Evolutionary conservation across 805 yeast species (phyloP).

Genomic region (Blastobotrys robertii): DNA sequence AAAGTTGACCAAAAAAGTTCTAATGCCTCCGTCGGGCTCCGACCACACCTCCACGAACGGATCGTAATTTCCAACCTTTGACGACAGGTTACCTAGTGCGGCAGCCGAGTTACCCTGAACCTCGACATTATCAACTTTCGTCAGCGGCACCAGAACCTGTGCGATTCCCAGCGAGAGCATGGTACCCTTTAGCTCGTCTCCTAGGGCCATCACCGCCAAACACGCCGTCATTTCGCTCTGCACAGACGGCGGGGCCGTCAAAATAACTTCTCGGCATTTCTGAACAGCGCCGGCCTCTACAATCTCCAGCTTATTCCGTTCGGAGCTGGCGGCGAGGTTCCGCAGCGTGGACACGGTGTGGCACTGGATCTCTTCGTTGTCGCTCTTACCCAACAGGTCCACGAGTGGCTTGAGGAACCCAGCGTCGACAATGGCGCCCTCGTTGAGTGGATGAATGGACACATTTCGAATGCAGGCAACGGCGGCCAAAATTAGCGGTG

Average conservation of each 20-base stretch:
- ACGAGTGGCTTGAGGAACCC: slow-evolving; percentile 92
- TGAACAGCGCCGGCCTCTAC: slow-evolving; percentile 93
- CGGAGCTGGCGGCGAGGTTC: slow-evolving; percentile 92
- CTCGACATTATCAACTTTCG: slow-evolving; percentile 79
- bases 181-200: slow-evolving; percentile 85
- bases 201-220: slow-evolving; percentile 90
- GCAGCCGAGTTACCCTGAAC: slow-evolving; percentile 99
- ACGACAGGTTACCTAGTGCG: slow-evolving; percentile 90
- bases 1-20: slow-evolving; percentile 73
- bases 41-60: slow-evolving; percentile 73
- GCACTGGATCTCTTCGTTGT: slow-evolving; percentile 94
- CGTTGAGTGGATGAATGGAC: slow-evolving; percentile 93
- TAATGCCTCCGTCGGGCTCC: slow-evolving; percentile 73
- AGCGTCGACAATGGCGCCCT: slow-evolving; percentile 90
- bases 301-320: slow-evolving; percentile 82
- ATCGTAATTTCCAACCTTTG: slow-evolving; percentile 76
- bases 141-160: slow-evolving; percentile 84
- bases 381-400: slow-evolving; percentile 60
- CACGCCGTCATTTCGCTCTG: slow-evolving; percentile 97
- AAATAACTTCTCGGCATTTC: slow-evolving; percentile 80
- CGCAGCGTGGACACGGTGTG: slow-evolving; percentile 95
- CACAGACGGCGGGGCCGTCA: slow-evolving; percentile 79
- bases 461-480: slow-evolving; percentile 98
- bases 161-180: slow-evolving; percentile 75
- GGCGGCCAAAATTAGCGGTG: slow-evolving; percentile 88